Evolutionary conservation across 2,329 filamentous ascomycete species (phyloP), one percentile per base, ranked within the genome.

Genomic region (Neofusicoccum kwambonambiense): DNA sequence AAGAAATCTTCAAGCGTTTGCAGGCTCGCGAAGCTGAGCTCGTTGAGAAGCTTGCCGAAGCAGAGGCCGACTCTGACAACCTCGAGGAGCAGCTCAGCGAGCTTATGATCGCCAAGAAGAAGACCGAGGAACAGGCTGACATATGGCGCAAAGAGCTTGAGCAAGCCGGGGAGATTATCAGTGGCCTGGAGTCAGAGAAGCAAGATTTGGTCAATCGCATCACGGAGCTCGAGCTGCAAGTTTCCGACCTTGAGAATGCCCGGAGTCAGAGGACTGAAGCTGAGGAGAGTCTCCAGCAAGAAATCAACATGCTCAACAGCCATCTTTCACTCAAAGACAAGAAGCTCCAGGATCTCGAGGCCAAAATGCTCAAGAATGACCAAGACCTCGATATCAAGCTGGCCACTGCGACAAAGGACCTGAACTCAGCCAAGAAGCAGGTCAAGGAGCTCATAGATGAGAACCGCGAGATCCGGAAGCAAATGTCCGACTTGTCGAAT

Each of bases 1-100:
- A 99, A 75, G 95, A 99, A 73, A 99, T 99, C 66, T 99, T 98
- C 83, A 96, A 94, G 75, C 88, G 96, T n/a, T 83, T 99, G 22
- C 95, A 97, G 74, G 82, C 89, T 62, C 90, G 95, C n/a, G 95
- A 99, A 78, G 85, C 88, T 11, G 94, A 99, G 75, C 85, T 99
- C 3, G 91, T 90, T 61, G 96, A 99, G 73, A 97, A 98, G 79
- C 85, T 99, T 34, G 87, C 92, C 42, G 94, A 91, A 44, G 94
- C 94, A 35, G 87, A 98, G 66, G 91, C 96, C 22, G 96, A 99
- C 71, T 94, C 98, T 75, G 94, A 98, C 74, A 89, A 89, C 62
- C 85, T 99, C 0, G 95, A 99, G 77, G 93, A 96, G 68, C 93
- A 99, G 75, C 83, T 99, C 2, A 95, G 99, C 74, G 89, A 90